Percentiles rank a stretch among this genome's conserved stretches.
These are phyloP conservation scores for Phytopythium chamaehyphon DNA, from an alignment of 352 stramenopile genomes.

Conservation along the genomic window DNA sequence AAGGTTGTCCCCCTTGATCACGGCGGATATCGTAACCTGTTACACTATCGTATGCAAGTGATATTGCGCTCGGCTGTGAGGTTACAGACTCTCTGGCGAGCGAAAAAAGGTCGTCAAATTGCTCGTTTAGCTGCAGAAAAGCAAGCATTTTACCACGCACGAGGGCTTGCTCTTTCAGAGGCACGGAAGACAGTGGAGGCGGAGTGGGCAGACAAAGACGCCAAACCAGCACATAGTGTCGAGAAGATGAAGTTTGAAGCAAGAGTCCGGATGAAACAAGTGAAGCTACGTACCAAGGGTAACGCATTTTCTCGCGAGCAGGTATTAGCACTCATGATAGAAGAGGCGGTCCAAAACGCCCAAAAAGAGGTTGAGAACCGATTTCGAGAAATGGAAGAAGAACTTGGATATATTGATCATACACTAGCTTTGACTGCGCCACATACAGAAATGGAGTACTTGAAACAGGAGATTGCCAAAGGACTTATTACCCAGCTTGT, in stretches of 20 bases:
- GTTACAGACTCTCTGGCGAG: constrained; percentile 83
- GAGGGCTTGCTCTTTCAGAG: constrained; percentile 71
- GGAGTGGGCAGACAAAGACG: constrained; percentile 77
- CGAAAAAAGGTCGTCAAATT: constrained; percentile 61
- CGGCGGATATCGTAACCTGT: constrained; percentile 82
- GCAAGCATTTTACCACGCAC: constrained; percentile 88
- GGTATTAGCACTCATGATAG: constrained; percentile 74
- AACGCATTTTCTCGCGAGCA: constrained; percentile 73
- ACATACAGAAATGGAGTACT: constrained; percentile 46
- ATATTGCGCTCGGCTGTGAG: constrained; percentile 66
- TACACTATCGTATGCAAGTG: constrained; percentile 71
- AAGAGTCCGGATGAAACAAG: constrained; percentile 91
- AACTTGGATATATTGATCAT: constrained; percentile 66
- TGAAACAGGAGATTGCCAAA: constrained; percentile 65
- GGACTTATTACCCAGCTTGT: constrained; percentile 50
- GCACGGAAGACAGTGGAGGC: constrained; percentile 42
- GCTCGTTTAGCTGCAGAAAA: constrained; percentile 75
- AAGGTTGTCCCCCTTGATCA: constrained; percentile 88
- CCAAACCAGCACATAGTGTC: constrained; percentile 60
- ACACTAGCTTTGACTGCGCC: constrained; percentile 30
- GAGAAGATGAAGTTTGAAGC: constrained; percentile 94
- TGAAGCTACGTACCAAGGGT: constrained; percentile 86
- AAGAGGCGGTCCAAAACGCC: constrained; percentile 76
- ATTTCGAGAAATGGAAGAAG: constrained; percentile 86
- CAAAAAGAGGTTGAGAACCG: constrained; percentile 81